Conservation (phyloP, 2,329 filamentous ascomycete species). For the Fusarium napiforme region DNA sequence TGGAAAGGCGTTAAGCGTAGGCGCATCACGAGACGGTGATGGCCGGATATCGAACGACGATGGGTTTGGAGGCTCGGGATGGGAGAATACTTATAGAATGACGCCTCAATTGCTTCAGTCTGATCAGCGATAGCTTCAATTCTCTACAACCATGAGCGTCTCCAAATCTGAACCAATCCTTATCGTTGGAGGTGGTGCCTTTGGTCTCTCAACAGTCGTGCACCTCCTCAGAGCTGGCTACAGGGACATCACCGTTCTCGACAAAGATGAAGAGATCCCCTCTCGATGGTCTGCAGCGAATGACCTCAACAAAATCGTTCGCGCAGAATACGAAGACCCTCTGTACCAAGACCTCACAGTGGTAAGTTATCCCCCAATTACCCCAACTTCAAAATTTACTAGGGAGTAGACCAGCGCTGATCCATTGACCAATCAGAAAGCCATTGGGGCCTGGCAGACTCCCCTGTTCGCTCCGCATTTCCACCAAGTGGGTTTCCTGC, state of each 20-base stretch:
- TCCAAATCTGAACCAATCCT: slow-evolving; percentile 45
- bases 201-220: slow-evolving; percentile 61
- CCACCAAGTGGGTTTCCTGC: slow-evolving; percentile 54
- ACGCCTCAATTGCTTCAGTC: neutral
- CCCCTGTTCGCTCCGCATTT: slow-evolving; percentile 65
- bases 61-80: too few relatives aligned
- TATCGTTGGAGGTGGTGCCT: slow-evolving; percentile 60
- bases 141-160: slow-evolving; percentile 29
- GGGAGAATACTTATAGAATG: neutral
- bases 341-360: slow-evolving; percentile 67
- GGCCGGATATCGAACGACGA: neutral
- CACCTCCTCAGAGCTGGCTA: slow-evolving; percentile 58
- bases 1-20: neutral
- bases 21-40: neutral
- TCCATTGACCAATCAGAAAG: slow-evolving; percentile 47
- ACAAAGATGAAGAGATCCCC: slow-evolving; percentile 53
- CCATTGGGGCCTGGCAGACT: slow-evolving; percentile 63
- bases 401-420: neutral
- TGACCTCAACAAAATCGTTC: slow-evolving; percentile 71
- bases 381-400: neutral
- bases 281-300: slow-evolving; percentile 64
- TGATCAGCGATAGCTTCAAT: neutral
- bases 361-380: slow-evolving; percentile 47
- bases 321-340: slow-evolving; percentile 67
- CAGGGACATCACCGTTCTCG: slow-evolving; percentile 59